These are phyloP conservation scores for Solanum sejunctum DNA, from an alignment of 257 asterid genomes.

Conservation along the genomic window DNA sequence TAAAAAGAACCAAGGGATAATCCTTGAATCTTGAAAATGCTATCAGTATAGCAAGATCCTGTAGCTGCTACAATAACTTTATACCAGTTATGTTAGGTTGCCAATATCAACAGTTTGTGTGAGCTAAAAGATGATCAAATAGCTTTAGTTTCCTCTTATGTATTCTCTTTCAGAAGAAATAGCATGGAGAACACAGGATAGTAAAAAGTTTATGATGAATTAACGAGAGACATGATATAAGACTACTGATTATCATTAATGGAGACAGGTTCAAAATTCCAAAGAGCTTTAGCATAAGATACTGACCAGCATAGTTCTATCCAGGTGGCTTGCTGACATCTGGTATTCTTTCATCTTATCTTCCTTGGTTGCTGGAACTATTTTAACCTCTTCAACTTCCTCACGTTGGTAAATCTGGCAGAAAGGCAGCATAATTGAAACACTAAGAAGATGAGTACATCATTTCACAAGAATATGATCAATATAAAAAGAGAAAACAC, in stretches of 20 bases:
- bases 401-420: slow-evolving; percentile 69
- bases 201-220: not conserved
- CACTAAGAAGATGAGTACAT: not conserved
- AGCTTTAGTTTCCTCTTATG: not conserved
- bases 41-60: not conserved
- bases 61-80: not conserved
- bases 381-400: slow-evolving; percentile 79
- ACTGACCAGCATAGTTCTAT: slow-evolving; percentile 58
- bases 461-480: not conserved
- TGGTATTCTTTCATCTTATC: slow-evolving; percentile 58
- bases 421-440: not conserved
- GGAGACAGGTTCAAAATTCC: not conserved
- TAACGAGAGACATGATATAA: not conserved
- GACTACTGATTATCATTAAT: not conserved
- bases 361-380: slow-evolving; percentile 48
- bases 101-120: not conserved
- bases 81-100: not conserved
- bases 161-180: not conserved
- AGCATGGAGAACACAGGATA: not conserved
- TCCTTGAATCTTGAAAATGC: not conserved
- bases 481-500: not conserved
- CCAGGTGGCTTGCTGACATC: slow-evolving; percentile 75
- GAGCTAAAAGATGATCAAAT: not conserved
- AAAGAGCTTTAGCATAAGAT: slow-evolving; percentile 7
- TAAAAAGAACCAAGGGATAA: not conserved